Base-by-base conservation (phyloP, 2,329 filamentous ascomycete species). In the Microsporum audouinii region DNA sequence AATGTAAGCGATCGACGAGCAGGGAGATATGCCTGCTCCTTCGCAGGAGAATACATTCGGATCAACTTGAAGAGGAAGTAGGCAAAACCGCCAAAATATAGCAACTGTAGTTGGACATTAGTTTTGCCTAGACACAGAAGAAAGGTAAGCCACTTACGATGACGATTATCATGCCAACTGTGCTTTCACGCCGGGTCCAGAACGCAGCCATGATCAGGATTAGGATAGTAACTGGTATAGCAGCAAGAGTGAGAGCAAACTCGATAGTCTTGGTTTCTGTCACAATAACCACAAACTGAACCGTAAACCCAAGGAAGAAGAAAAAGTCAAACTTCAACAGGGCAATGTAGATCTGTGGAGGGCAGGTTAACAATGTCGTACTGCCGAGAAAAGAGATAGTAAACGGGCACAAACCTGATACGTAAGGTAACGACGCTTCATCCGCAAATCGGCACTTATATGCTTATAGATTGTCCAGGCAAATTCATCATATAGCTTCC, bases 391-490 rank as follows among this genome's bases (percentile, higher is more conserved):
- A 57, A 8, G 39, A 36, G 45, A 61, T 3, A 45, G 57, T 5
- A 7, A 10, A 58, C 43, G 38, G 45, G n/a, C 17, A 69, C 79
- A 59, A 79, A 95, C 91, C 85, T 99, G 94, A 73, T 95, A 99
- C 64, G 92, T 89, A 63, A 99, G 82, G 78, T 95, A 99, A 65
- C 94, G 86, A 77, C 91, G 87, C 82, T 96, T 97, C 87, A 99
- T 90, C 69, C 91, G 86, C 71, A 96, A 84, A 78, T 99, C 94
- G 58, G 94, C 94, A 71, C 91, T 95, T 72, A 99, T 99, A 75
- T 95, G 91, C 80, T 99, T 99, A 76, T 99, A 91, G 70, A 99
- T 99, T 62, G 94, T 94, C 94, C 94, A 99, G 8, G 94, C 92
- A 75, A 99, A 99, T 74, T 96, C 92, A 71, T 96, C 91, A 72